Percentiles rank a stretch among this genome's conserved stretches.
These are phyloP conservation scores for Fusarium haematococcum DNA, from an alignment of 2,329 filamentous ascomycete genomes.

Conservation along the genomic window DNA sequence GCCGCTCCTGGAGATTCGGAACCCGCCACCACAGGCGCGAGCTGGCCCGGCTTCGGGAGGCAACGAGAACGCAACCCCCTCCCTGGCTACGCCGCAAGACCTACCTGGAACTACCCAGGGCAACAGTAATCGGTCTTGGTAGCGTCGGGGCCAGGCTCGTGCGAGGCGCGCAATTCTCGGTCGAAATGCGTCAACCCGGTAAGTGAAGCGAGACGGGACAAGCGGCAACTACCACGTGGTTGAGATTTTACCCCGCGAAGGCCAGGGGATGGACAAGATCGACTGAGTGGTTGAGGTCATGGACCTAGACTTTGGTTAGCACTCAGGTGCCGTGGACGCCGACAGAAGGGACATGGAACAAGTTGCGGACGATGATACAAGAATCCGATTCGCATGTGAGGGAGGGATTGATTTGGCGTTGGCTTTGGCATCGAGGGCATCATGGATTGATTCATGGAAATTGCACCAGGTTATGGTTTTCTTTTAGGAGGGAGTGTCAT, in stretches of 20 bases:
- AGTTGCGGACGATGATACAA: constrained; percentile 22
- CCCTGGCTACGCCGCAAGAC: not conserved
- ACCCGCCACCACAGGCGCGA: constrained; percentile 25
- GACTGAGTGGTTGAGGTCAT: constrained; percentile 6
- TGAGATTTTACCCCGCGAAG: not conserved
- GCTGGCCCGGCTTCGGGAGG: constrained; percentile 6
- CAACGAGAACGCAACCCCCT: constrained; percentile 11
- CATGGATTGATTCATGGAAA: constrained; percentile 28
- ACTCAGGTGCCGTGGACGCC: not conserved
- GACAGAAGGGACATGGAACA: not conserved
- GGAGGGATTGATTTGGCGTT: constrained; percentile 33
- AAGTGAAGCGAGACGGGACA: not conserved
- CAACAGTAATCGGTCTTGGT: constrained; percentile 32
- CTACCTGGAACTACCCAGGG: constrained; percentile 6
- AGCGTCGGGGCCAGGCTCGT: not conserved
- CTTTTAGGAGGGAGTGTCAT: constrained; percentile 10
- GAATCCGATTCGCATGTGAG: constrained; percentile 11
- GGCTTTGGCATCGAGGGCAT: constrained; percentile 24
- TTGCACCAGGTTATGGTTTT: constrained; percentile 26
- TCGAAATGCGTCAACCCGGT: not conserved
- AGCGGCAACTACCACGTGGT: not conserved
- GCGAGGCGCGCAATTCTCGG: not conserved
- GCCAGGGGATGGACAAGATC: not conserved
- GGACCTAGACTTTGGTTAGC: not conserved
- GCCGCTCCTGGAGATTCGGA: constrained; percentile 16